Base-by-base conservation (phyloP, 2,329 filamentous ascomycete genomes). In the Aschersonia sp. region DNA sequence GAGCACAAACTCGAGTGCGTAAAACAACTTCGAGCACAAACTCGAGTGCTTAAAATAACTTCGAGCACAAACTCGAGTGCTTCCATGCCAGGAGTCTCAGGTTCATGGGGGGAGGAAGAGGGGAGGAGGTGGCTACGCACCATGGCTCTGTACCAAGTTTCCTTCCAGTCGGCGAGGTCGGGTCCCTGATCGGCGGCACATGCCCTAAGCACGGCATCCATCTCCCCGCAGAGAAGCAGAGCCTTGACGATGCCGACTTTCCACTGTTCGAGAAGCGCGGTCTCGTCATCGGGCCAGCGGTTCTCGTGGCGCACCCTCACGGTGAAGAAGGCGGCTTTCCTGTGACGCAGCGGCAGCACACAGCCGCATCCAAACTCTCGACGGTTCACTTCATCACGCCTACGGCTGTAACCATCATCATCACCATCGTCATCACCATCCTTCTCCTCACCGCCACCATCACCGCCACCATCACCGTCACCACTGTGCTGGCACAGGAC, bases 221-320 rank as follows among this genome's bases (percentile, higher is more conserved):
- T 55, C 12, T 56, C 50, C 2, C 54, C 55, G 22, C 51, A 42
- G 1, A 58, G n/a, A 30, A 57, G 43, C 10, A 59, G 47, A 1
- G 53, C 47, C 46, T 54, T 54, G 32, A 57, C 43, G 7, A 58
- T 10, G 30, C 56, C 51, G 11, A 55, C 32, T 31, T 53, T 54
- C 41, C 47, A 50, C 32, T 37, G 35, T 4, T 8, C 35, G 12
- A 37, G 35, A 12, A 37, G 12, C 3, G 12, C 35, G 35, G 8
- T 4, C 35, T 37, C 35, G 8, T 37, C 35, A 2, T 12, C 22
- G 22, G 22, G 8, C 35, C 35, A 37, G 12, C 12, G 8, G 4
- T 37, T 12, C 8, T 37, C 35, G 8, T 37, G 35, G 35, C 35
- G 35, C 35, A 37, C 35, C 35, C 4, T 37, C 8, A 9, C 8